Base-by-base conservation (phyloP, 257 asterid genomes). In the Solanum phureja region DNA sequence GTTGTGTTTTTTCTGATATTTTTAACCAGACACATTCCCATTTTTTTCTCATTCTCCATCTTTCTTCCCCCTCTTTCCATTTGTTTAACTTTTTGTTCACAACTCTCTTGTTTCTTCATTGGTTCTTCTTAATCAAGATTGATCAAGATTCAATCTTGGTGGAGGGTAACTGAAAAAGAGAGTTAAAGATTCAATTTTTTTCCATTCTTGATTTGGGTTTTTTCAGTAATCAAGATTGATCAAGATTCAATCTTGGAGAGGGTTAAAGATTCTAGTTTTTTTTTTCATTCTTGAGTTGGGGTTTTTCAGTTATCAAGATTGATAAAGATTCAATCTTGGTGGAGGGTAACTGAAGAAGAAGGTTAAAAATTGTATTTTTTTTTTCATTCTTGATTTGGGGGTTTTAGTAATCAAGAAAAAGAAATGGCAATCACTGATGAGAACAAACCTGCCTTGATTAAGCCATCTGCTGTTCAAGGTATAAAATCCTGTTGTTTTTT, bases 391-490 rank as follows among this genome's bases (percentile, higher is more conserved):
- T 73, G 81, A 34, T 73, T 33, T 73, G 24, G 14, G 60, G 8
- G 2, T 9, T 79, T 56, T 2, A n/a, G 88, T 87, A 86, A 85
- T 89, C 87, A 85, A 88, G 86, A 87, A 87, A 88, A 81, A 79
- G 38, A 46, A 5, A 93, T 94, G 96, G 93, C 87, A 66, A 19
- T 88, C 62, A 93, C 95, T 44, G 89, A 92, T 87, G 97, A 94
- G 90, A 95, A 93, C 93, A 91, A 90, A 34, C 64, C 90, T 44
- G 88, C 87, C 58, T 89, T 87, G 92, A 79, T 90, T 87, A 93
- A 92, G 84, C 89, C 92, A 66, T 79, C 92, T 7, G 90, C 83
- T 88, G 73, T 87, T 84, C 95, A 92, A 91, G 99, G 98, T 95
- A 71, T 87, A 75, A 23, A 14, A 71, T 7, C 24, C 13, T 86